Evolutionary conservation across 2,329 filamentous ascomycete genomes (phyloP), one percentile per base, ranked within the genome.

Genomic region (Colletotrichum liriopes): DNA sequence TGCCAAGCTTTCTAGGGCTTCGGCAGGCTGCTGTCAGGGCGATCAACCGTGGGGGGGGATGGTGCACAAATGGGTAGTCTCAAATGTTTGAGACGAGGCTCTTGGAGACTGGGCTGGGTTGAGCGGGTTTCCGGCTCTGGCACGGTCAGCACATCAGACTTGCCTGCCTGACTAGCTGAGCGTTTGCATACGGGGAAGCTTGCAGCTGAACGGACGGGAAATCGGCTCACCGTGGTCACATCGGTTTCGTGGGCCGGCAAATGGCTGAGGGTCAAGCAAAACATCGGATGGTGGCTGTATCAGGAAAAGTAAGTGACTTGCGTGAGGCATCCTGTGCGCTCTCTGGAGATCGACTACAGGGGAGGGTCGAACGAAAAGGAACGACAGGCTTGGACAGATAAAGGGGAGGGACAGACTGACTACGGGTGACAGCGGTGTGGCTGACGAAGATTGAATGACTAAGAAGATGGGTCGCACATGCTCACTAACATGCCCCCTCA

Each of bases 1-100:
- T 64, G 61, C 61, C 61, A 64, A 64, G 61, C 32, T 41, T 54
- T 55, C 61, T 45, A 43, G 61, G 23, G 35, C 47, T 64, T 37
- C 32, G 35, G 61, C n/a, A 20, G 37, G 26, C 12, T 52, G 61
- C 49, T 64, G 61, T 64, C 49, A 32, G 23, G 61, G 49, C 61
- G 61, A 64, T 64, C 61, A 54, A 52, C n/a, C 20, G 49, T 35
- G 49, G 61, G 49, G 61, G 18, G n/a, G 18, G 4, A 23, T 12
- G 35, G 35, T 14, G 49, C 49, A 64, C 49, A 26, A 16, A 52
- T 32, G 3, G 23, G 41, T 9, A 32, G 29, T 54, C 47, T 63
- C n/a, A 43, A 9, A 29, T 29, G 5, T 2, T 39, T n/a, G 45
- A 39, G 14, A 51, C 9, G 45, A 41, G 60, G 47, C 16, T 29